phyloP scores from a whole-genome alignment of 208 protist genomes.

The Trypanosoma grayi region DNA sequence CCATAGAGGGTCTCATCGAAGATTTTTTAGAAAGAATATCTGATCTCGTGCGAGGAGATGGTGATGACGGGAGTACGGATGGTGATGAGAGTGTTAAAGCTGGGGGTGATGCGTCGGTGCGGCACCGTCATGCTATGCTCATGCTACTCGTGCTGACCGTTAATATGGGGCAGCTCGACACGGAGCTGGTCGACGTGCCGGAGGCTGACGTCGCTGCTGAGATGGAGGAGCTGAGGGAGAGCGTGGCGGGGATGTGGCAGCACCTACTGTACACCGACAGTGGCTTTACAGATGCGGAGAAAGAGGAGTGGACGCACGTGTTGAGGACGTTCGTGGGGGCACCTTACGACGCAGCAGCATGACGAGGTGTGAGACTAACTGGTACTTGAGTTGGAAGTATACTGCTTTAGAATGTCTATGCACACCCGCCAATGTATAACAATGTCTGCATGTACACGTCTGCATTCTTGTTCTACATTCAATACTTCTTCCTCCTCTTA shows the following conservation, averaged over 20 bases:
- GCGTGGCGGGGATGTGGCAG: slow-evolving; percentile 49
- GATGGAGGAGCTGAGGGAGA: slow-evolving; percentile 57
- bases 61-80: background rate
- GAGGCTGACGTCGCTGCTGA: slow-evolving; percentile 27
- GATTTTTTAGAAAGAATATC: slow-evolving; percentile 32
- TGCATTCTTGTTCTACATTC: no score
- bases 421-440: no score
- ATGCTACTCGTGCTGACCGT: slow-evolving; percentile 69
- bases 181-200: slow-evolving; percentile 37
- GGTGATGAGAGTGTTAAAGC: slow-evolving; percentile 1
- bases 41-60: slow-evolving; percentile 24
- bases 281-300: slow-evolving; percentile 44
- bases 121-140: slow-evolving; percentile 45
- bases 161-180: slow-evolving; percentile 40
- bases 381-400: no score
- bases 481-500: no score
- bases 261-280: slow-evolving; percentile 36
- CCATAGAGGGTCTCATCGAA: slow-evolving; percentile 52
- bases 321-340: slow-evolving; percentile 48
- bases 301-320: slow-evolving; percentile 49
- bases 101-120: background rate
- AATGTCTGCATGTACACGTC: no score
- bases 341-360: slow-evolving; percentile 44
- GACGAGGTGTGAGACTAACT: background rate
- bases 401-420: no score